phyloP scores from a whole-genome alignment of 2,329 filamentous ascomycete species.

The Pestalotiopsis fici region DNA sequence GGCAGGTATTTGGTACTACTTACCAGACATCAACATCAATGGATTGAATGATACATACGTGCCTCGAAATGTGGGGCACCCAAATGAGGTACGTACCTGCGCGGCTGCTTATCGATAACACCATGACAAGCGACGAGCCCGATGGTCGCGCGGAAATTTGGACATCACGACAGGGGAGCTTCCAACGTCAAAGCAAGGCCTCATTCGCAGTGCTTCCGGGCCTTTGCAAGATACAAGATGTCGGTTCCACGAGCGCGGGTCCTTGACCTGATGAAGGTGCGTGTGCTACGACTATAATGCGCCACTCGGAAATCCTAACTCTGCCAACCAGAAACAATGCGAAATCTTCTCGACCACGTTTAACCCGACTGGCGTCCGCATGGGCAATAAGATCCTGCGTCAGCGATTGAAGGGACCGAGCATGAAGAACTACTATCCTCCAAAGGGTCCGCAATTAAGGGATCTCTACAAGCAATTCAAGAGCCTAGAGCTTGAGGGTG shows the following conservation, averaged over 20 bases:
- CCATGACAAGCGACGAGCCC: not conserved
- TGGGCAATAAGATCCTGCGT: conserved; percentile 90
- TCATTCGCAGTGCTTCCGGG: not conserved
- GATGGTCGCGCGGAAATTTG: conserved; percentile 7
- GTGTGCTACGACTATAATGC: not conserved
- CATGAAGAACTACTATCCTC: conserved; percentile 86
- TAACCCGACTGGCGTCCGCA: conserved; percentile 80
- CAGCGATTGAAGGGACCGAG: conserved; percentile 84
- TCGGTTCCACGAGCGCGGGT: conserved; percentile 63
- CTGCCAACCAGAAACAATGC: conserved; percentile 71
- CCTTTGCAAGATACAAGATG: conserved; percentile 46
- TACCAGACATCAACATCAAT: too few species aligned
- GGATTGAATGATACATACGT: too few species aligned
- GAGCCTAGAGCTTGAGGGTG: conserved; percentile 67
- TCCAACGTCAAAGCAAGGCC: conserved; percentile 11
- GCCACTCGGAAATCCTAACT: conserved; percentile 11
- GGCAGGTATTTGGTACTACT: too few species aligned
- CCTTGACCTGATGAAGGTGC: conserved; percentile 78
- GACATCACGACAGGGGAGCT: not conserved
- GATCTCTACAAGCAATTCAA: conserved; percentile 74
- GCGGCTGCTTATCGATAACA: not conserved
- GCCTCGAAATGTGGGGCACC: too few species aligned
- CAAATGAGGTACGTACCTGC: not conserved
- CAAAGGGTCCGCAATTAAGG: conserved; percentile 58
- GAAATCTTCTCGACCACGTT: conserved; percentile 87